Base-by-base conservation (phyloP, 164 flowering plant genomes). In the Litsea cubeba region DNA sequence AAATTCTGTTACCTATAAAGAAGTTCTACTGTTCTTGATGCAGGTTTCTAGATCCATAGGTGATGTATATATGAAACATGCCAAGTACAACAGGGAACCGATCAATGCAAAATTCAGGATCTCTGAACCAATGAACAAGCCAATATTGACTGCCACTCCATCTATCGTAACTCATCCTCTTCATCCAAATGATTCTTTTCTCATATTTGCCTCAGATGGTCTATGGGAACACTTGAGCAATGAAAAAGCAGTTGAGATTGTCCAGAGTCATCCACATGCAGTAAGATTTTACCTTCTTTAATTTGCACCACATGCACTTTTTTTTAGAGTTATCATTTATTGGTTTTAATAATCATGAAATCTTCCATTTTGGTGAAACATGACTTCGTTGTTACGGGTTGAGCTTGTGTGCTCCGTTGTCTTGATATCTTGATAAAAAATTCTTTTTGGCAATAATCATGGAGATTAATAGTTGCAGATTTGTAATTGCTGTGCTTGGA, bases 201-300 rank as follows among this genome's bases (percentile, higher is more conserved):
- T 92, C 69, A 90, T 92, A 79, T 90, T 92, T 83, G 97, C 97
- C 65, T 92, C 97, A 40, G 97, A 92, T 87, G 97, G 97, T 72
- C 86, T 92, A 10, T 92, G 97, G 97, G 97, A 92, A 71, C 95
- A 92, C 83, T 81, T 92, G 85, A 89, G 87, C 81, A 88, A 92
- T 81, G 90, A 92, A 74, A 77, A 80, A 73, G 97, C 94, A 64
- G 97, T 90, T 65, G 93, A 88, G 5, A 89, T 92, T 71, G 97
- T 92, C 77, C 84, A 89, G 54, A 89, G 73, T 63, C 77, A 87
- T 83, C 94, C 97, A 46, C 88, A 73, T 23, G 80, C 87, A n/a
- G 97, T 92, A 89, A 90, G 88, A 60, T 74, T 69, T 67, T 46
- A 10, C 64, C 63, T 71, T 23, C 30, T 54, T 20, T 58, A 32